Evolutionary conservation across 257 asterid genomes (phyloP), one percentile per base, ranked within the genome.

Genomic region (Salvia splendens): DNA sequence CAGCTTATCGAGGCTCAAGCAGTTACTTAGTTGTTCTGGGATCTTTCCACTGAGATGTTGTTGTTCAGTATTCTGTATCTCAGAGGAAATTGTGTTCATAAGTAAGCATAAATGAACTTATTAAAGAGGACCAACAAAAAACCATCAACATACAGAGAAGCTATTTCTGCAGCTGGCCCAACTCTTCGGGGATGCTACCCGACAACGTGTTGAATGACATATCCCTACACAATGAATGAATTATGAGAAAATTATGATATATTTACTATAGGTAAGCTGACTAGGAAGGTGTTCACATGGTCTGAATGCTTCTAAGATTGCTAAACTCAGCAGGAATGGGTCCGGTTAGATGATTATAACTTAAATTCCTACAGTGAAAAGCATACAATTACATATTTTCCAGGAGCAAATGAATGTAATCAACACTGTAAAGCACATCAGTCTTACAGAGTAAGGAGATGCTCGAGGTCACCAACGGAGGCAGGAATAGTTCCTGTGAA

Each of bases 381-480:
- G 12, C 11, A 62, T 6, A 47, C 10, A 38, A 24, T 73, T 40
- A 71, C 16, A 33, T 12, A 58, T 48, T 0, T 24, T 62, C n/a
- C 36, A 12, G 2, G 1, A 61, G 11, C 11, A 10, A 12, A 61
- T 61, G 30, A 24, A 61, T 20, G 20, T 11, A 8, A 20, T 12
- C 4, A 0, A 20, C 16, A 5, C 42, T 17, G 2, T 11, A 15
- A 58, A 60, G 41, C 30, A 24, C 16, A 17, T 9, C 8, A 36
- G 12, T 58, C 97, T 69, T 81, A 94, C 99, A 94, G 75, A 36
- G 84, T 91, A 70, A 94, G 95, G 63, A 94, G 96, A 77, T 94
- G 99, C 84, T 94, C 99, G 74, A 94, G 78, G 77, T 88, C 95
- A 58, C 99, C 99, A 24, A 88, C 85, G 6, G 97, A 88, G 65